phyloP scores from a whole-genome alignment of 306 rosid species.

The Coriaria nepalensis region DNA sequence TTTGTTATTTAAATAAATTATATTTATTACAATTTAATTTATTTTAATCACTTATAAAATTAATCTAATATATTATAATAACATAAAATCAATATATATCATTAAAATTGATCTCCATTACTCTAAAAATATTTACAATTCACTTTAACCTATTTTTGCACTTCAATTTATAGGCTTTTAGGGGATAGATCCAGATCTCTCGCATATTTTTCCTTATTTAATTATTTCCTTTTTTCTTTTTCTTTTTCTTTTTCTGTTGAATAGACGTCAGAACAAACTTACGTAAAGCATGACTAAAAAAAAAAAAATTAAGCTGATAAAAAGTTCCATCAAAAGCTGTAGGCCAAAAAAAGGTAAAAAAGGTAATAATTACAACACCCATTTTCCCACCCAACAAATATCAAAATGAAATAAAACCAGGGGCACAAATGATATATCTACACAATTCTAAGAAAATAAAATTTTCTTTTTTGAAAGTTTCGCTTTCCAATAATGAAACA shows the following conservation, averaged over 20 bases:
- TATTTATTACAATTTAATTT: too few relatives aligned
- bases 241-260: not conserved
- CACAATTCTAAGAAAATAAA: slow-evolving; percentile 6
- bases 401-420: not conserved
- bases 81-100: too few relatives aligned
- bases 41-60: too few relatives aligned
- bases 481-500: slow-evolving; percentile 8
- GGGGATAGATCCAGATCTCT: too few relatives aligned
- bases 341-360: slow-evolving; percentile 11
- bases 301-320: slow-evolving; percentile 5
- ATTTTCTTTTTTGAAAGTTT: not conserved
- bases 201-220: too few relatives aligned
- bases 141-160: too few relatives aligned
- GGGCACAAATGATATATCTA: slow-evolving; percentile 1
- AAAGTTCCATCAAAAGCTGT: slow-evolving; percentile 10
- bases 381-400: slow-evolving; percentile 6
- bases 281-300: not conserved
- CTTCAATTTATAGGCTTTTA: too few relatives aligned
- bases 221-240: too few relatives aligned
- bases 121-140: too few relatives aligned
- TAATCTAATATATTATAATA: too few relatives aligned
- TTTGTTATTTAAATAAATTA: too few relatives aligned
- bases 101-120: too few relatives aligned
- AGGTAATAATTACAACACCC: slow-evolving; percentile 14
- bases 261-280: slow-evolving; percentile 8